These are phyloP conservation scores for Ophiobolus disseminans DNA, from an alignment of 2,329 filamentous ascomycete genomes.

Conservation along the genomic window DNA sequence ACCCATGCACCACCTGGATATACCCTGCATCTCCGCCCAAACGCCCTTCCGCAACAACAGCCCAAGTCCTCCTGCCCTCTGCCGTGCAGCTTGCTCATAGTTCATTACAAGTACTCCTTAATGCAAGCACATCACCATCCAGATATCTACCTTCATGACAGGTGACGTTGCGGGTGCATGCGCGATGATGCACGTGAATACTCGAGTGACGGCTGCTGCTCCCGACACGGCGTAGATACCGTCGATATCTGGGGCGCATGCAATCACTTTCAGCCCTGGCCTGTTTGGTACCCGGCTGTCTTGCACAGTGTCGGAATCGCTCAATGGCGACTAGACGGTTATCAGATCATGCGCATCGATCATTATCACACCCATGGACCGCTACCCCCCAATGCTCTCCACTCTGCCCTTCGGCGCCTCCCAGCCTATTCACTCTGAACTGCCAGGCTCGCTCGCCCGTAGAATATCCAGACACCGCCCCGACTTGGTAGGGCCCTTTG, in stretches of 20 bases:
- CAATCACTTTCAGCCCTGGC: not conserved
- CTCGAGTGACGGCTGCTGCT: no score
- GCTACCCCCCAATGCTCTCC: constrained; percentile 4
- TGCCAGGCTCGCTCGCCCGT: not conserved
- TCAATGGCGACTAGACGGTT: constrained; percentile 13
- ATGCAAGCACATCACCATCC: no score
- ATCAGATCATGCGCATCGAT: constrained; percentile 24
- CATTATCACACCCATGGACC: constrained; percentile 9
- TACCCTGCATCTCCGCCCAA: not conserved
- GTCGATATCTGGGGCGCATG: not conserved
- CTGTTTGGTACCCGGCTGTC: constrained; percentile 1
- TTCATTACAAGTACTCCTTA: no score
- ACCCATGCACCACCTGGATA: not conserved
- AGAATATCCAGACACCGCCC: not conserved
- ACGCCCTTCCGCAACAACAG: not conserved
- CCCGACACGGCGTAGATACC: no score
- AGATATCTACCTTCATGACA: no score
- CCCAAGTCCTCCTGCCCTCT: not conserved
- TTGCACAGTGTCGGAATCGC: not conserved
- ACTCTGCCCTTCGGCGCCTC: constrained; percentile 21
- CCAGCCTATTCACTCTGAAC: not conserved
- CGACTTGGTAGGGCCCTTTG: not conserved
- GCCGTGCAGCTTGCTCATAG: no score
- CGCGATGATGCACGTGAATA: no score
- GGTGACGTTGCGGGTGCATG: no score